Percentiles rank a stretch among this genome's conserved stretches.
phyloP scores from a whole-genome alignment of 345 rosid species.

The Ailanthus altissimus region DNA sequence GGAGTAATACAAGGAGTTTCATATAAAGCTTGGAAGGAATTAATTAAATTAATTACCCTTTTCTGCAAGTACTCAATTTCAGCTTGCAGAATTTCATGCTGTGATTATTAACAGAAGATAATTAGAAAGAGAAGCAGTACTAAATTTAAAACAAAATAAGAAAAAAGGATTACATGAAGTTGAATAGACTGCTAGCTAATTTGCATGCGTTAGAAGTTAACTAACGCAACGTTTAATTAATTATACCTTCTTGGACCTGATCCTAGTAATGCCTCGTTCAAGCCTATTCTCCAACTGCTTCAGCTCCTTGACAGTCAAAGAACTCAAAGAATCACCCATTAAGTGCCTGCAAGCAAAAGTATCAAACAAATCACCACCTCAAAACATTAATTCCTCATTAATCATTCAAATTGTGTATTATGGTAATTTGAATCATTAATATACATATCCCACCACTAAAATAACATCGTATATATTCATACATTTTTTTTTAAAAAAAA shows the following conservation, averaged over 20 bases:
- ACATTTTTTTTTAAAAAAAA: too few species aligned
- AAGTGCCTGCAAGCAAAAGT: constrained; percentile 56
- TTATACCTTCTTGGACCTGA: constrained; percentile 96
- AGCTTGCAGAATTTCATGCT: constrained; percentile 94
- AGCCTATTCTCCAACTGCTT: constrained; percentile 96
- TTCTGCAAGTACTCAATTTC: constrained; percentile 92
- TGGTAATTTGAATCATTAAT: neutral
- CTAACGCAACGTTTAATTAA: too few species aligned
- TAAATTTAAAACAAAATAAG: neutral
- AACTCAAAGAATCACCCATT: constrained; percentile 87
- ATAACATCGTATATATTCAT: too few species aligned
- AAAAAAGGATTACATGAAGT: neutral
- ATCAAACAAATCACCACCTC: neutral
- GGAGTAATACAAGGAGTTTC: neutral
- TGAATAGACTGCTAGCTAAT: too few species aligned
- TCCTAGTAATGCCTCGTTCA: constrained; percentile 87
- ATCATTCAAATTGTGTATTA: neutral
- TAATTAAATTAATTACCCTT: constrained; percentile 49
- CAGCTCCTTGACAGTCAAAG: constrained; percentile 83
- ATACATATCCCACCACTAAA: too few species aligned
- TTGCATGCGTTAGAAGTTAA: too few species aligned
- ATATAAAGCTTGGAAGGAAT: neutral
- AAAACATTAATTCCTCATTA: too few species aligned
- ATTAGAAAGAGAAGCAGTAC: neutral
- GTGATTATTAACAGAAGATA: constrained; percentile 27